phyloP scores from a whole-genome alignment of 495 filamentous ascomycete genomes.

The Hypoxylon intermedium region DNA sequence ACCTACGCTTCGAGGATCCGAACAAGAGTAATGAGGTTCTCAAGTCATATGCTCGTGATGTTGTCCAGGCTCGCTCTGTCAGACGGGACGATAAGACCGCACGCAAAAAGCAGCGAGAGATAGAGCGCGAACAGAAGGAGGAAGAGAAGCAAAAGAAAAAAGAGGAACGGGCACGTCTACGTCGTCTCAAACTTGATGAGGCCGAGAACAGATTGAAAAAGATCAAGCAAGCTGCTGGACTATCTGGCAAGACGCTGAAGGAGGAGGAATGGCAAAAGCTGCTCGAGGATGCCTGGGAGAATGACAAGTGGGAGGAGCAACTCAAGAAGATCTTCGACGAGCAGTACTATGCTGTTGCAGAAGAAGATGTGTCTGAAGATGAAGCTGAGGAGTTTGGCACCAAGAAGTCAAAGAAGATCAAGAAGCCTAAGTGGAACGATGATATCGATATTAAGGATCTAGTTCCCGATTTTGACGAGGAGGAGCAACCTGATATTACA shows the following conservation, averaged over 20 bases:
- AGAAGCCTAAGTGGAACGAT: constrained; percentile 95
- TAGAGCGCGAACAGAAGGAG: constrained; percentile 76
- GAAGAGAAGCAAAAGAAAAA: constrained; percentile 77
- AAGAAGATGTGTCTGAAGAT: constrained; percentile 57
- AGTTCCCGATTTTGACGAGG: constrained; percentile 80
- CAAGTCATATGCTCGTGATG: constrained; percentile 85
- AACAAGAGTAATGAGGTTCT: constrained; percentile 81
- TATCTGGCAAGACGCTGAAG: constrained; percentile 70
- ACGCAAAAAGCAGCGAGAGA: constrained; percentile 77
- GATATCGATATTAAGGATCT: constrained; percentile 96
- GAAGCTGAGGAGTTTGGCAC: constrained; percentile 41
- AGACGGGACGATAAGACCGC: constrained; percentile 79
- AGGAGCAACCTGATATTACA: constrained; percentile 58
- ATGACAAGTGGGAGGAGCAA: constrained; percentile 84
- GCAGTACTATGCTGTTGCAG: constrained; percentile 79
- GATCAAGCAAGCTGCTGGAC: constrained; percentile 85
- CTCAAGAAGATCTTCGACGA: constrained; percentile 88
- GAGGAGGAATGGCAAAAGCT: constrained; percentile 81
- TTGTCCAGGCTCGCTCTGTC: constrained; percentile 78
- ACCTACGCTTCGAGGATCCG: constrained; percentile 94
- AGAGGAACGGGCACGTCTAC: constrained; percentile 80
- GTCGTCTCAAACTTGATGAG: constrained; percentile 87
- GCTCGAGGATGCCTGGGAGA: constrained; percentile 84
- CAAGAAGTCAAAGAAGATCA: constrained; percentile 57
- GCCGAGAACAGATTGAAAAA: constrained; percentile 79